A percentile compares a stretch with the other conserved stretches of the same genome.
These are phyloP conservation scores for Leccinum pellstonianum DNA, from an alignment of 768 basidiomycete species.

Conservation along the genomic window DNA sequence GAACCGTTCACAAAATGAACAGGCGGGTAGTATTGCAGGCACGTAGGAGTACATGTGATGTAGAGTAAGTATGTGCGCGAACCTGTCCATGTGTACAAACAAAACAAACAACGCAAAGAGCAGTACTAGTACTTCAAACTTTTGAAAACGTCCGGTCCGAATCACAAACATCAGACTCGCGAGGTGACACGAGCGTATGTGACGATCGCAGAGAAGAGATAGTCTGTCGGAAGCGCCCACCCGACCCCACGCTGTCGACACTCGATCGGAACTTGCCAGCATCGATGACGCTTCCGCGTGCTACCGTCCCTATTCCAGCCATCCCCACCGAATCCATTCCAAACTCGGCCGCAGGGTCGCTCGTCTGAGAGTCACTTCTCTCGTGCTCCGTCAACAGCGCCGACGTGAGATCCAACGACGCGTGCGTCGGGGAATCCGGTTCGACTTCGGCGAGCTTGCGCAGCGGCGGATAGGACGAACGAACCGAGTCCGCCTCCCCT, in stretches of 20 bases:
- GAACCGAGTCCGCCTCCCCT: constrained; percentile 10
- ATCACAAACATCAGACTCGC: not conserved
- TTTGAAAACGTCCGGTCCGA: constrained; percentile 11
- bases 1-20: not conserved
- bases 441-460: constrained; percentile 2
- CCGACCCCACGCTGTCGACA: constrained; percentile 14
- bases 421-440: constrained; percentile 23
- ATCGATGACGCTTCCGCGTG: constrained; percentile 33
- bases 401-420: constrained; percentile 28
- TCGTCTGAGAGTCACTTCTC: not conserved
- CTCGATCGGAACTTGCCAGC: constrained; percentile 10
- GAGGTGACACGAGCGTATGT: not conserved
- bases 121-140: not conserved
- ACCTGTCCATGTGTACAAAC: not conserved
- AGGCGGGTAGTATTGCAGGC: constrained; percentile 9
- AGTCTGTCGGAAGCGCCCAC: constrained; percentile 4
- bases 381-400: constrained; percentile 29
- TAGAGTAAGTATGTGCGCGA: constrained; percentile 3
- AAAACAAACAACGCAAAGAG: not conserved
- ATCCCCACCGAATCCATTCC: constrained; percentile 32
- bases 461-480: constrained; percentile 13
- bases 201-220: constrained; percentile 9
- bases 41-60: constrained; percentile 11
- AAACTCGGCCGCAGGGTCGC: constrained; percentile 17
- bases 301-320: constrained; percentile 48